Evolutionary conservation across 139 green algal species (phyloP).

Genomic region (Zygnema cylindricum): DNA sequence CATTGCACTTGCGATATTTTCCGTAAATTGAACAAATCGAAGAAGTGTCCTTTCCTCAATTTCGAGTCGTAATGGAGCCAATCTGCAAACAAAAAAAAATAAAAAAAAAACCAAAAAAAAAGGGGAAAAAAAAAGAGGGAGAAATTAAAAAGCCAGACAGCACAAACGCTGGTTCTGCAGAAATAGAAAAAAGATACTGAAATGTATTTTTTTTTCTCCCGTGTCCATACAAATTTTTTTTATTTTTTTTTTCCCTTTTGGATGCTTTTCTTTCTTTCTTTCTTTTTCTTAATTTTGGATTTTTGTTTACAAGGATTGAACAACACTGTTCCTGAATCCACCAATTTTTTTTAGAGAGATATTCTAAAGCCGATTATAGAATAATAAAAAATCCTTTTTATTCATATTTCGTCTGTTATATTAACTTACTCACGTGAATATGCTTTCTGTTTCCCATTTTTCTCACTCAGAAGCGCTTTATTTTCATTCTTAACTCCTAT

Average conservation of each 20-base stretch:
- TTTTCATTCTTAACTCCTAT: no score
- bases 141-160: neutral
- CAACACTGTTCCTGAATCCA: no score
- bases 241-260: slow-evolving; percentile 2
- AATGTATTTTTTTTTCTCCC: no score
- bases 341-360: no score
- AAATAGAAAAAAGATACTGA: neutral
- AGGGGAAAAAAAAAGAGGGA: neutral
- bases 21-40: slow-evolving; percentile 29
- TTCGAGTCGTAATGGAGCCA: slow-evolving; percentile 53
- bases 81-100: slow-evolving; percentile 33
- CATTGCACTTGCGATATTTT: neutral
- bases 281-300: neutral
- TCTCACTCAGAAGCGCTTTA: no score
- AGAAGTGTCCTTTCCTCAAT: slow-evolving; percentile 53
- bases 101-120: neutral
- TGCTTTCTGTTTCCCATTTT: no score
- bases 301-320: no score
- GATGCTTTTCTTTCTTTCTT: neutral
- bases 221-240: no score
- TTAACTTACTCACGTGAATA: no score
- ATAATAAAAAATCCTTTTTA: no score
- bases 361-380: no score
- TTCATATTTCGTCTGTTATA: no score
- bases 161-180: neutral